Evolutionary conservation across 208 protist genomes (phyloP).

Genomic region (Zelonia costaricensis): DNA sequence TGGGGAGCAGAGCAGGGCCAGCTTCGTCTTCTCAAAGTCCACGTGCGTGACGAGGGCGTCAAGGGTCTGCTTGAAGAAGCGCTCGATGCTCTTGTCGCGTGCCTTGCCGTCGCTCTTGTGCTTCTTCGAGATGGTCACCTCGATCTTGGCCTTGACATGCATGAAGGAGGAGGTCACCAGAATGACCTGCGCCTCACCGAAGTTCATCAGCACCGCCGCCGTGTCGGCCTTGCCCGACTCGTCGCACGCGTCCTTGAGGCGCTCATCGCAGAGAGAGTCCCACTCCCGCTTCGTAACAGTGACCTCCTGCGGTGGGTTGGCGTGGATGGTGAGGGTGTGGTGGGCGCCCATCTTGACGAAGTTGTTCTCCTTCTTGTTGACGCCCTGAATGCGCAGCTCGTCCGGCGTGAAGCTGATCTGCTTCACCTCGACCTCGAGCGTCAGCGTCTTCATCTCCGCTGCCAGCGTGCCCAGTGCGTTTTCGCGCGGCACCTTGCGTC

Average conservation of each 20-base stretch:
- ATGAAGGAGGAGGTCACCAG: slow-evolving; percentile 94
- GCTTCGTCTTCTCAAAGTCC: slow-evolving; percentile 94
- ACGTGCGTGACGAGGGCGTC: slow-evolving; percentile 90
- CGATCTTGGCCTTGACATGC: slow-evolving; percentile 87
- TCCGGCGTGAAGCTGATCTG: slow-evolving; percentile 74
- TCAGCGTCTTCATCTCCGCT: slow-evolving; percentile 63
- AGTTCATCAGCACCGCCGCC: slow-evolving; percentile 95
- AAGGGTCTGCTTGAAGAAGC: slow-evolving; percentile 94
- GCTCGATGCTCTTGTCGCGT: slow-evolving; percentile 87
- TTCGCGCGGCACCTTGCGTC: slow-evolving; percentile 76
- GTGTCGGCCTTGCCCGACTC: slow-evolving; percentile 81
- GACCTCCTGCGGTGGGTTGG: slow-evolving; percentile 89
- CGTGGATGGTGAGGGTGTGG: slow-evolving; percentile 94
- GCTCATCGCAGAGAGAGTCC: slow-evolving; percentile 69
- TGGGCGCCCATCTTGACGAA: slow-evolving; percentile 91
- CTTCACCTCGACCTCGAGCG: slow-evolving; percentile 55
- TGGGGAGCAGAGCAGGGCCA: slow-evolving; percentile 94
- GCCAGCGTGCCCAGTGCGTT: slow-evolving; percentile 43
- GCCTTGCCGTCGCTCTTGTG: slow-evolving; percentile 77
- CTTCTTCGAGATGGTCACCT: slow-evolving; percentile 88
- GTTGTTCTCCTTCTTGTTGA: slow-evolving; percentile 85
- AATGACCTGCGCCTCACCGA: slow-evolving; percentile 93
- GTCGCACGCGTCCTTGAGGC: slow-evolving; percentile 80
- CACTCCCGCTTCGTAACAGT: slow-evolving; percentile 92
- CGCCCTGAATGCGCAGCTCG: slow-evolving; percentile 84